phyloP scores from a whole-genome alignment of 306 rosid genomes.

The Malus asiatica region DNA sequence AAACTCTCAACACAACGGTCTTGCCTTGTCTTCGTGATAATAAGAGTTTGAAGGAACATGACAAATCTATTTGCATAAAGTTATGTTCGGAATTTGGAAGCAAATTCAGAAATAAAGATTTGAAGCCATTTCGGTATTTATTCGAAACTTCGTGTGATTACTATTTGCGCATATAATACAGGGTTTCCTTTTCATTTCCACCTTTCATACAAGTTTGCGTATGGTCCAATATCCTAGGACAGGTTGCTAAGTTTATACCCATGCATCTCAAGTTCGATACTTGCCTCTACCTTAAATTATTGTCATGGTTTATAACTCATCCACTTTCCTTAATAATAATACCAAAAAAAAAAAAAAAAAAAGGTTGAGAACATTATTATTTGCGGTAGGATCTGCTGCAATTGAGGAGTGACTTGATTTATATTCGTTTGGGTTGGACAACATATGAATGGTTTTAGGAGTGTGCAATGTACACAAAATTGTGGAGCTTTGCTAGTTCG shows the following conservation, averaged over 20 bases:
- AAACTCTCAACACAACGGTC: not conserved
- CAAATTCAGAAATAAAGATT: not conserved
- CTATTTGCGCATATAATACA: not conserved
- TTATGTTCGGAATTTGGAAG: not conserved
- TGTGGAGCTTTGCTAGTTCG: not conserved
- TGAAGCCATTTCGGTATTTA: not conserved
- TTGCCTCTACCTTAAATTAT: too few relatives aligned
- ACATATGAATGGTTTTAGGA: not conserved
- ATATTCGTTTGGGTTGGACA: not conserved
- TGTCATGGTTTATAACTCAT: too few relatives aligned
- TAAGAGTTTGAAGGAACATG: not conserved
- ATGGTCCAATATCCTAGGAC: too few relatives aligned
- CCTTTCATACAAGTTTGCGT: not conserved
- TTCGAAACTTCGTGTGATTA: not conserved
- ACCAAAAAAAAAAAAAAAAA: too few relatives aligned
- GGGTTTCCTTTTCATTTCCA: conserved; percentile 3
- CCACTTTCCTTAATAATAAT: too few relatives aligned
- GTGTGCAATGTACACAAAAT: not conserved
- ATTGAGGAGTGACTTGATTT: not conserved
- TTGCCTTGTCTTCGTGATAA: not conserved
- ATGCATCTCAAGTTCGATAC: too few relatives aligned
- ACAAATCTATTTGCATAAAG: not conserved
- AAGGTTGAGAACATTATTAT: not conserved
- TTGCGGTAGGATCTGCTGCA: not conserved
- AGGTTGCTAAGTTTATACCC: too few relatives aligned